A percentile compares a stretch with the other conserved stretches of the same genome.
phyloP scores from a whole-genome alignment of 1,284 basidiomycete genomes.

The Malassezia obtusa region DNA sequence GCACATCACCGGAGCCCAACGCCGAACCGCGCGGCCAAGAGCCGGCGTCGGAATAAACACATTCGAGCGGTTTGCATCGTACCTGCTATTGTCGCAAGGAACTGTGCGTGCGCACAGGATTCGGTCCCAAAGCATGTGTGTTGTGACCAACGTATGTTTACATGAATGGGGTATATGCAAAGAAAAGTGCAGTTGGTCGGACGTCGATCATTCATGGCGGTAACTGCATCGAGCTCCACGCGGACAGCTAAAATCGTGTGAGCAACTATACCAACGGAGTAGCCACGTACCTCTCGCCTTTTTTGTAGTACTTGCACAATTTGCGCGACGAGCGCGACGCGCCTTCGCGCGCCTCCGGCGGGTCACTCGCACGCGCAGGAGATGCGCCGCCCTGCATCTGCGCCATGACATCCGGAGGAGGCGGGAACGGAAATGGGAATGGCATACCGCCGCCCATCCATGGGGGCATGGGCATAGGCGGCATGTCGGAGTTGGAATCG shows the following conservation, averaged over 20 bases:
- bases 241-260: background rate
- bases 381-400: background rate
- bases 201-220: background rate
- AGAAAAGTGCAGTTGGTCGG: background rate
- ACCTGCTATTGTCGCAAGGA: too few species aligned
- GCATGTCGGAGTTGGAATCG: background rate
- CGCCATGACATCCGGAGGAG: constrained; percentile 4
- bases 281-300: background rate
- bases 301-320: background rate
- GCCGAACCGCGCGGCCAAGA: too few species aligned
- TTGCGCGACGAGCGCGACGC: background rate
- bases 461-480: constrained; percentile 4
- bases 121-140: too few species aligned
- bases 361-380: background rate
- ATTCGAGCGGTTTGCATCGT: too few species aligned
- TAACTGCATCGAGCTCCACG: background rate
- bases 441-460: constrained; percentile 4
- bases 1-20: too few species aligned
- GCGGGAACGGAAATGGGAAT: constrained; percentile 13
- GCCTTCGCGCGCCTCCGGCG: background rate
- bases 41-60: too few species aligned
- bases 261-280: constrained; percentile 7
- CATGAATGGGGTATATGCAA: background rate
- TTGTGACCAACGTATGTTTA: background rate
- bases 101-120: too few species aligned